Base-by-base conservation (phyloP, 768 basidiomycete genomes). In the Cystofilobasidium bisporidii region DNA sequence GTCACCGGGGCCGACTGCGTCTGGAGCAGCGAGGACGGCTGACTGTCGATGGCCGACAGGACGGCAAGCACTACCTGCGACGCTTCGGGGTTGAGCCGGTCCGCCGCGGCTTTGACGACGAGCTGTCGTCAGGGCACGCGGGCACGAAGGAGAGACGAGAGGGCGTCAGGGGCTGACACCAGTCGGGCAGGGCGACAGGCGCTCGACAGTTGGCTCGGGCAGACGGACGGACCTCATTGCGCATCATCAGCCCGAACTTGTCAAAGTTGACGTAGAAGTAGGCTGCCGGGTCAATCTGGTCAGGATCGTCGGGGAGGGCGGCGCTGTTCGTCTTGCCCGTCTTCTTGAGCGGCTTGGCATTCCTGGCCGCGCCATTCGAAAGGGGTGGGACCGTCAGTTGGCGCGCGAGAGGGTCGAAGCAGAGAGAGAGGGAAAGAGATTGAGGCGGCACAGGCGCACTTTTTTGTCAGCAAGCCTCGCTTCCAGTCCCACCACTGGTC, bases 251-350 rank as follows among this genome's bases (percentile, higher is more conserved):
- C 71, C 87, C 85, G 77, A 92, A 94, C 72, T 84, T 87, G 72
- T 91, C 87, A 74, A 86, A 88, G 78, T 97, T 97, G 58, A 97
- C 83, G 58, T 89, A 84, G 74, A 96, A 88, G 76, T 86, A 85
- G 40, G 89, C 82, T 3, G 80, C 64, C 65, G 72, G 47, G 58
- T 69, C 32, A 61, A 67, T 43, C 24, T 10, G 28, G 33, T 64
- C 48, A 12, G 47, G 65, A 60, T 65, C 63, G 40, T 62, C 56
- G 56, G 48, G 41, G 10, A 26, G 41, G 22, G 28, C 28, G 55
- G 50, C 53, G 14, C 28, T 18, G 33, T 36, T 48, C 47, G 20
- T 61, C 43, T 12, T 50, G 30, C 65, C 72, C 3, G 68, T 6
- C 47, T 26, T 55, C 59, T 41, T 71, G 32, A n/a, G 6, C 24